These are phyloP conservation scores for Immersiella caudata DNA, from an alignment of 495 filamentous ascomycete species.

Conservation along the genomic window DNA sequence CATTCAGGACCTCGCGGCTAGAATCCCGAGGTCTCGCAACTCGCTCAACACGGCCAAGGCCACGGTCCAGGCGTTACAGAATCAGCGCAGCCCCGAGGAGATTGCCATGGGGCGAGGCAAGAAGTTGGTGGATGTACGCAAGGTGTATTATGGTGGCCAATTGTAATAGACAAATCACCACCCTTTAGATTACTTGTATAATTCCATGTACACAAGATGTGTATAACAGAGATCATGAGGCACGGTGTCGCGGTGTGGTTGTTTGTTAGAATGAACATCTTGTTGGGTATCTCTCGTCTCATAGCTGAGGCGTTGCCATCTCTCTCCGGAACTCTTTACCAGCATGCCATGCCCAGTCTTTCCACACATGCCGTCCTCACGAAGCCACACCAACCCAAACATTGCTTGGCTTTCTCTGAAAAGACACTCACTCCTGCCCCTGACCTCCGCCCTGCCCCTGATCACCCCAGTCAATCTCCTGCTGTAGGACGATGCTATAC, in stretches of 20 bases:
- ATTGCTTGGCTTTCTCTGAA: too few relatives aligned
- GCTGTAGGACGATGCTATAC: conserved; percentile 96
- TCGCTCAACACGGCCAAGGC: conserved; percentile 97
- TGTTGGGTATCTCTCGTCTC: not conserved
- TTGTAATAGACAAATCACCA: conserved; percentile 43
- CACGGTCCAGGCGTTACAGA: conserved; percentile 75
- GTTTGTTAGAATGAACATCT: not conserved
- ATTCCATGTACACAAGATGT: conserved; percentile 14
- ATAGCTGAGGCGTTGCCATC: not conserved
- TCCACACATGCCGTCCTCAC: not conserved
- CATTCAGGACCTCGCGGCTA: conserved; percentile 81
- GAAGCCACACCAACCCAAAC: too few relatives aligned
- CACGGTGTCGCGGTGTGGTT: not conserved
- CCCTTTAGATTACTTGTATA: conserved; percentile 14
- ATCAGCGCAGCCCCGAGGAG: conserved; percentile 83
- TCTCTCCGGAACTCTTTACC: not conserved
- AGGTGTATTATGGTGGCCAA: conserved; percentile 92
- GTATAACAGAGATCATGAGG: not conserved
- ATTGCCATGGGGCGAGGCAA: conserved; percentile 83
- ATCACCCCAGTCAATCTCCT: conserved; percentile 70
- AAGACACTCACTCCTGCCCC: not conserved
- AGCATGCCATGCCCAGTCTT: not conserved
- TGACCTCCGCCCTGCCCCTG: not conserved
- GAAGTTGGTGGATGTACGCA: conserved; percentile 94
- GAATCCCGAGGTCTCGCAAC: conserved; percentile 78